A percentile compares a stretch with the other conserved stretches of the same genome.
Conservation (phyloP, 805 yeast species). For the Yamadazyma nakazawae region DNA sequence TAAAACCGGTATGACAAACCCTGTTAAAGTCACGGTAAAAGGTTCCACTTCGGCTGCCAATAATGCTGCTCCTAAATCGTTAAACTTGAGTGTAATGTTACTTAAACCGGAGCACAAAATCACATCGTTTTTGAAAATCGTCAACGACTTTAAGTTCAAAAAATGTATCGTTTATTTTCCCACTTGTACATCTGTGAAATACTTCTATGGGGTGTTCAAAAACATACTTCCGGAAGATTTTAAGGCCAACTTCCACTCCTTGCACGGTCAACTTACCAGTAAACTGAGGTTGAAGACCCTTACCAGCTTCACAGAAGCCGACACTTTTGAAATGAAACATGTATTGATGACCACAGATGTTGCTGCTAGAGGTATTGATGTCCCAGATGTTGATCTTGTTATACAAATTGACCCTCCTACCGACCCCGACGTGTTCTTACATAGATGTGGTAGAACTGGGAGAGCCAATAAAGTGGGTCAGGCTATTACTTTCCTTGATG, state of each 20-base stretch:
- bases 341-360: constrained; percentile 91
- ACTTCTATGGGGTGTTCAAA: constrained; percentile 60
- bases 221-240: constrained; percentile 29
- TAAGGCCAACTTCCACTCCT: constrained; percentile 54
- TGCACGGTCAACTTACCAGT: constrained; percentile 90
- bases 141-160: constrained; percentile 54
- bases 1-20: constrained; percentile 88
- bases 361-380: constrained; percentile 96
- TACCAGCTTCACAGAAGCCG: constrained; percentile 52
- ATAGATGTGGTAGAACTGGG: constrained; percentile 94
- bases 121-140: constrained; percentile 51
- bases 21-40: constrained; percentile 80
- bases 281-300: constrained; percentile 74
- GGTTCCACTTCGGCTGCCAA: constrained; percentile 30
- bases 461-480: constrained; percentile 83
- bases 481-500: constrained; percentile 63
- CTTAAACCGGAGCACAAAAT: constrained; percentile 61
- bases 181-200: constrained; percentile 80
- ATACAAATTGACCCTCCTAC: constrained; percentile 95
- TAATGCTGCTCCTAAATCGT: constrained; percentile 56
- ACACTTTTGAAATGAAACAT: constrained; percentile 39
- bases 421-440: constrained; percentile 87
- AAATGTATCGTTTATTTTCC: constrained; percentile 92
- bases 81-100: constrained; percentile 59
- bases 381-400: constrained; percentile 91